phyloP scores from a whole-genome alignment of 495 filamentous ascomycete species.

The Bathelium albidoporum region DNA sequence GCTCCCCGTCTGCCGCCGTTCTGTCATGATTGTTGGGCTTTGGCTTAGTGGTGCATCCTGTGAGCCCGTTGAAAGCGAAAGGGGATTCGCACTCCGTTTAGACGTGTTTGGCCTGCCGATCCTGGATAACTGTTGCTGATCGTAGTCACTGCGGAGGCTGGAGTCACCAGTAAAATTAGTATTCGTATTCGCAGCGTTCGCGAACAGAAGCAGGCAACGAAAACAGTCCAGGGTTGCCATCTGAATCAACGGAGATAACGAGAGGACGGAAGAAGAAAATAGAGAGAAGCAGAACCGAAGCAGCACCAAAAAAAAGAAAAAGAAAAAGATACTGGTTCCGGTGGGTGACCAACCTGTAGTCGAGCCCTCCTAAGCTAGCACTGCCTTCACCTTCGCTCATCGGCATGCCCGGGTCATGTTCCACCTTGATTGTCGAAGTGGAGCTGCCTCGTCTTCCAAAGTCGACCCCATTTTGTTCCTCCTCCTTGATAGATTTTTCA shows the following conservation, averaged over 20 bases:
- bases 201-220: too few relatives aligned
- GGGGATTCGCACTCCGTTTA: conserved; percentile 44
- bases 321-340: not conserved
- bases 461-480: conserved; percentile 23
- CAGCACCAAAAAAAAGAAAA: not conserved
- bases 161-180: not conserved
- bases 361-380: conserved; percentile 2
- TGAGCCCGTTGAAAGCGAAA: conserved; percentile 13
- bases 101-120: conserved; percentile 54
- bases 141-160: conserved; percentile 43
- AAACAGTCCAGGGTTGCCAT: too few relatives aligned
- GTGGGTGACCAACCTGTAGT: not conserved
- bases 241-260: too few relatives aligned
- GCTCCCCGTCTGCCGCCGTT: conserved; percentile 21
- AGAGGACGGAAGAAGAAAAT: too few relatives aligned
- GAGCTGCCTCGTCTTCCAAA: conserved; percentile 28
- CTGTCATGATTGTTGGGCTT: conserved; percentile 23
- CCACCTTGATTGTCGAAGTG: conserved; percentile 26
- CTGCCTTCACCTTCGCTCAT: conserved; percentile 43
- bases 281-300: not conserved
- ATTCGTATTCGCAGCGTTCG: not conserved
- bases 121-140: conserved; percentile 68
- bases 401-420: conserved; percentile 15
- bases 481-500: conserved; percentile 37
- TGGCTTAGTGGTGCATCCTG: conserved; percentile 17